Conservation (phyloP, 1,284 basidiomycete species). For the Leccinum griseonigrum region DNA sequence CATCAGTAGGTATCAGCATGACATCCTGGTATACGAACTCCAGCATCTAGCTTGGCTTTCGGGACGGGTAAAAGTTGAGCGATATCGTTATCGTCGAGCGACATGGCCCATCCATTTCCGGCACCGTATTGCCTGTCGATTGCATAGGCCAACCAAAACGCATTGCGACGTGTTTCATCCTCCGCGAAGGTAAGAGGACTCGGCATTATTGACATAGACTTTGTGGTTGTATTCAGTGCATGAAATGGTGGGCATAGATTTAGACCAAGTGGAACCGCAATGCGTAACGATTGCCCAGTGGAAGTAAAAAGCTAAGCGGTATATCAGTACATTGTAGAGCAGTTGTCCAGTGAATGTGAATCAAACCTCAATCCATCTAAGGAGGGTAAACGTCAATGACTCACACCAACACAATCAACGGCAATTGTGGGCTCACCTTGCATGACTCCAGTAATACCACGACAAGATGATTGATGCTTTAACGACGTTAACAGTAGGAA, state of each 20-base stretch:
- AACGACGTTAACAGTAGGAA: conserved; percentile 1
- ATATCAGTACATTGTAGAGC: conserved; percentile 7
- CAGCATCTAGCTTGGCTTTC: conserved; percentile 56
- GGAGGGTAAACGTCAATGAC: background rate
- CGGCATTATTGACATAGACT: conserved; percentile 55
- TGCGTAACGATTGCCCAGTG: conserved; percentile 55
- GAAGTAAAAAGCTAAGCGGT: conserved; percentile 54
- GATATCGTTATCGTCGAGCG: conserved; percentile 69
- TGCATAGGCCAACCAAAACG: conserved; percentile 71
- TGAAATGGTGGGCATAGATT: conserved; percentile 70
- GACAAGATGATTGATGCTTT: conserved; percentile 60
- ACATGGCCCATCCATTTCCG: conserved; percentile 68
- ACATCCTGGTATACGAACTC: conserved; percentile 40
- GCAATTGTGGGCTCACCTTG: conserved; percentile 43
- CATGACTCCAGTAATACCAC: conserved; percentile 73
- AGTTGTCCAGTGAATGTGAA: background rate
- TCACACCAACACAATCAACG: background rate
- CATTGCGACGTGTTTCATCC: conserved; percentile 67
- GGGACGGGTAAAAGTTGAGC: conserved; percentile 67
- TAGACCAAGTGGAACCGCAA: conserved; percentile 62
- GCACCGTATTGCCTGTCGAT: conserved; percentile 63
- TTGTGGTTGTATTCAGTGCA: conserved; percentile 52
- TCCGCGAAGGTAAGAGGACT: conserved; percentile 60
- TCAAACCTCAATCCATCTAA: conserved; percentile 70
- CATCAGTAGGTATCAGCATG: conserved; percentile 16